phyloP scores from a whole-genome alignment of 78 protist genomes.

The Blattamonas nauphoetae region DNA sequence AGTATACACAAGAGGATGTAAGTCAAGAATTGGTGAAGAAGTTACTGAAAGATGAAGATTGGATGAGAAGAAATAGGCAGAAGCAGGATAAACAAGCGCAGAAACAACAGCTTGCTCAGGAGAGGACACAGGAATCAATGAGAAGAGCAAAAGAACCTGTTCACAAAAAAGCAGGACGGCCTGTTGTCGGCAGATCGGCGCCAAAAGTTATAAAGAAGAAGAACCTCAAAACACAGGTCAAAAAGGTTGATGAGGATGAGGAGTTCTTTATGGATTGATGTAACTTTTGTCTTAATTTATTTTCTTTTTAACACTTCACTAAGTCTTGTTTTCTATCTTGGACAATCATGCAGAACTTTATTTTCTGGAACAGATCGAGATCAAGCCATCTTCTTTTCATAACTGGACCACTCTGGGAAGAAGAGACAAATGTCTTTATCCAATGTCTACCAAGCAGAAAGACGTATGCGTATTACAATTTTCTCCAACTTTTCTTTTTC shows the following conservation, averaged over 20 bases:
- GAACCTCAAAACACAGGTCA: not conserved
- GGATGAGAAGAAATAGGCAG: not conserved
- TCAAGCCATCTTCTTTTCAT: no score
- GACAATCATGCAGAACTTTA: no score
- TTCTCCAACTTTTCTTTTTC: no score
- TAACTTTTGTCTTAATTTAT: no score
- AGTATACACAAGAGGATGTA: not conserved
- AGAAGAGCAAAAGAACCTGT: not conserved
- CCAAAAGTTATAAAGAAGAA: not conserved
- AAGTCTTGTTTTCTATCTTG: no score
- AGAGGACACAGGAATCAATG: not conserved
- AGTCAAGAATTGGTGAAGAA: not conserved
- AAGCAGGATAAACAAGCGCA: not conserved
- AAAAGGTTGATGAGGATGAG: not conserved
- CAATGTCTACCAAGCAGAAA: no score
- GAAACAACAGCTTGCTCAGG: not conserved
- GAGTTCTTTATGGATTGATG: not conserved
- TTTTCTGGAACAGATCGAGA: no score
- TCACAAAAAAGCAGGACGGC: not conserved
- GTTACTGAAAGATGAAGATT: not conserved
- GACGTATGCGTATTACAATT: no score
- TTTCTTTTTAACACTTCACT: no score
- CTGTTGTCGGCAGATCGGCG: not conserved
- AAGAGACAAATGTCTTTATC: no score
- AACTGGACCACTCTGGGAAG: no score